Conservation (phyloP, 2,329 filamentous ascomycete species). For the Aureobasidium sp. region DNA sequence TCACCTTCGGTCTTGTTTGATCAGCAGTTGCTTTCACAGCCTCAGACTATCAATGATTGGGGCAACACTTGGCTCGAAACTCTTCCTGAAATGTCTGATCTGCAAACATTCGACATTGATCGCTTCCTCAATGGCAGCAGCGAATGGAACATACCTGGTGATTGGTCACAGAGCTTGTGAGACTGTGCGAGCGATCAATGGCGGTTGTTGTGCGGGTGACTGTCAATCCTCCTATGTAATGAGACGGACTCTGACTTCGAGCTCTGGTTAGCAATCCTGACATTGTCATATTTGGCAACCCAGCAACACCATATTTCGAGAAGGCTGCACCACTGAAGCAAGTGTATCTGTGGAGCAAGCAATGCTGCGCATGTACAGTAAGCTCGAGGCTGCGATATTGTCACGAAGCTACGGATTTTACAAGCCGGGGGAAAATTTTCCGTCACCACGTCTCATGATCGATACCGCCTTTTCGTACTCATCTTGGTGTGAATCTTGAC, state of each 20-base stretch:
- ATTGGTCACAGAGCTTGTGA: background rate
- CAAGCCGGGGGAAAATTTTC: background rate
- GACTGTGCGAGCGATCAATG: background rate
- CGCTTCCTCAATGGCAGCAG: background rate
- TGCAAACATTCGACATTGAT: background rate
- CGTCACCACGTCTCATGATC: too few relatives aligned
- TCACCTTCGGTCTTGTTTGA: background rate
- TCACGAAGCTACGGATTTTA: too few relatives aligned
- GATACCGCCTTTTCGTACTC: too few relatives aligned
- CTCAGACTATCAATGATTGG: background rate
- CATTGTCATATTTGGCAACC: too few relatives aligned
- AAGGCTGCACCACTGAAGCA: background rate
- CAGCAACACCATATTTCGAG: background rate
- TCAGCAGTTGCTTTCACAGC: background rate
- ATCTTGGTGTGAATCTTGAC: too few relatives aligned
- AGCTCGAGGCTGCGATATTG: too few relatives aligned
- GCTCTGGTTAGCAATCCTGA: background rate
- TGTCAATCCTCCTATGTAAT: background rate
- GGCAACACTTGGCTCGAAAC: constrained; percentile 1
- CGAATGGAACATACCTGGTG: background rate
- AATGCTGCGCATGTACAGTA: background rate
- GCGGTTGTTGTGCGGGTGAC: background rate
- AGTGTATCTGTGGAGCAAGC: background rate
- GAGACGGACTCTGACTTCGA: background rate
- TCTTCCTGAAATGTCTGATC: background rate